Conservation (phyloP, 345 rosid genomes). For the Dipteronia sinensis region DNA sequence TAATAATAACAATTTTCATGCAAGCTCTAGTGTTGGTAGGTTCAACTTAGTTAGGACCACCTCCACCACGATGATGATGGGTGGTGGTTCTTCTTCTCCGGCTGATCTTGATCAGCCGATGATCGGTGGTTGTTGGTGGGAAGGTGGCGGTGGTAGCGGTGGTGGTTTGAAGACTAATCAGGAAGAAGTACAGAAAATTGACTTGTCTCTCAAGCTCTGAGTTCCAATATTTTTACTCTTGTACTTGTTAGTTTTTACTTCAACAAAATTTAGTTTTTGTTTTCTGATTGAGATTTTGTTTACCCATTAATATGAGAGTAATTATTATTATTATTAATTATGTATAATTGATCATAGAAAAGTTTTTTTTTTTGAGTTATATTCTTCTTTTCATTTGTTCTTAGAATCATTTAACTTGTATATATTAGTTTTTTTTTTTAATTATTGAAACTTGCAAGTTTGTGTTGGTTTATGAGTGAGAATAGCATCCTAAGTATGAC, state of each 20-base stretch:
- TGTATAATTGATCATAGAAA: conserved; percentile 27
- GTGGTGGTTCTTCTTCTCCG: conserved; percentile 20
- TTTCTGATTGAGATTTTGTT: conserved; percentile 23
- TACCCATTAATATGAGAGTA: conserved; percentile 21
- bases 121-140: too few relatives aligned
- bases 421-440: neutral
- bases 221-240: conserved; percentile 11
- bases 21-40: conserved; percentile 32
- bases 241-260: neutral
- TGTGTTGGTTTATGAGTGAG: neutral
- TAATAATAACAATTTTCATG: neutral
- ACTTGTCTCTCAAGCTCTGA: conserved; percentile 71
- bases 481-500: conserved; percentile 2
- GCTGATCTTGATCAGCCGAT: too few relatives aligned
- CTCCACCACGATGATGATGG: conserved; percentile 9
- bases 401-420: neutral
- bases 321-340: conserved; percentile 22
- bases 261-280: neutral
- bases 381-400: neutral
- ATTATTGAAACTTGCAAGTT: neutral
- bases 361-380: conserved; percentile 2
- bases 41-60: conserved; percentile 38
- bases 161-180: conserved; percentile 35
- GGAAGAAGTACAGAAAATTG: conserved; percentile 64
- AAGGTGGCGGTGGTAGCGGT: neutral